Percentiles rank a stretch among this genome's conserved stretches.
Conservation (phyloP, 495 filamentous ascomycete genomes). For the Extremus antarcticus region DNA sequence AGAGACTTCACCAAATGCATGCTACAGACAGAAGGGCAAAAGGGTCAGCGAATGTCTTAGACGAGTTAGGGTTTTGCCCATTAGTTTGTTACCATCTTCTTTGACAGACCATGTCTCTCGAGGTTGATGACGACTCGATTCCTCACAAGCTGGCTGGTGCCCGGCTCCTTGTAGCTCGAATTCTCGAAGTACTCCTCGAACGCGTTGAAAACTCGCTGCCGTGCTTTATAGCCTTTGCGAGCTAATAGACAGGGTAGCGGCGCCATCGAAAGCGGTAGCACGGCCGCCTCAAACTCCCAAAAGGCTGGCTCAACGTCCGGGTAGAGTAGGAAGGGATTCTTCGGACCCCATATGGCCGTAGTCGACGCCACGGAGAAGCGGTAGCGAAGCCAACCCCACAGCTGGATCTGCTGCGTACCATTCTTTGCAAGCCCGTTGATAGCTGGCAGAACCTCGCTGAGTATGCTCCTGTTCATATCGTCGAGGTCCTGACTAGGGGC, state of each 20-base stretch:
- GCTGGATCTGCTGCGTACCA: background rate
- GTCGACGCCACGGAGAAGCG: slow-evolving; percentile 9
- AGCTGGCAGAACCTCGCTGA: background rate
- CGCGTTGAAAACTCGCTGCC: slow-evolving; percentile 20
- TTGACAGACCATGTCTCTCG: slow-evolving; percentile 10
- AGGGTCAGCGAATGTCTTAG: too few species aligned
- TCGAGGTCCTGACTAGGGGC: slow-evolving; percentile 8
- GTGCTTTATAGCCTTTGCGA: slow-evolving; percentile 19
- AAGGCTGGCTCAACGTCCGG: slow-evolving; percentile 20
- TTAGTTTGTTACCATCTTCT: too few species aligned
- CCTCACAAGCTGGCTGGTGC: slow-evolving; percentile 19
- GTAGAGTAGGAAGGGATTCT: slow-evolving; percentile 24
- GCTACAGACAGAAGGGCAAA: too few species aligned
- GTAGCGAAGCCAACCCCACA: slow-evolving; percentile 14
- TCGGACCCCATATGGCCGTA: slow-evolving; percentile 21
- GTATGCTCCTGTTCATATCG: slow-evolving; percentile 17
- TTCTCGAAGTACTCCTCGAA: slow-evolving; percentile 21
- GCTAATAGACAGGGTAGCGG: slow-evolving; percentile 18
- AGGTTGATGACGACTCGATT: slow-evolving; percentile 14
- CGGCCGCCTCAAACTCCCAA: slow-evolving; percentile 23
- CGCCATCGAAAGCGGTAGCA: slow-evolving; percentile 14
- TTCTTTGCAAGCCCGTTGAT: slow-evolving; percentile 3
- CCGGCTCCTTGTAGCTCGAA: slow-evolving; percentile 4
- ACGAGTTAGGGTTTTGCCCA: too few species aligned
- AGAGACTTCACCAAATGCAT: slow-evolving; percentile 1